phyloP scores from a whole-genome alignment of 306 rosid genomes.

The Castanea mollissima region DNA sequence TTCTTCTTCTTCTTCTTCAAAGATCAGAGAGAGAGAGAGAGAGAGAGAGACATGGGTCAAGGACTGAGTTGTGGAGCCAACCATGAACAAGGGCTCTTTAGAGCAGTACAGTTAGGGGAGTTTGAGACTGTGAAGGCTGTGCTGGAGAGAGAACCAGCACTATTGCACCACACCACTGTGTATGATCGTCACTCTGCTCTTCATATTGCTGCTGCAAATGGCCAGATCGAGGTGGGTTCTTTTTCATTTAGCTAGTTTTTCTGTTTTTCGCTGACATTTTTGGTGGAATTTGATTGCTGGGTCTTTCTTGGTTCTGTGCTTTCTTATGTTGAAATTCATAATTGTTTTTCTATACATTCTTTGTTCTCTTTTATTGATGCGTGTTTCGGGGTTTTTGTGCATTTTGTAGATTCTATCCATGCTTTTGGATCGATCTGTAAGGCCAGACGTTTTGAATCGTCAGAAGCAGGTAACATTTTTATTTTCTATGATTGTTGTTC shows the following conservation, averaged over 20 bases:
- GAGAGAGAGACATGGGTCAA: constrained; percentile 70
- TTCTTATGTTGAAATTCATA: not conserved
- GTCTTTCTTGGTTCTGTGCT: constrained; percentile 10
- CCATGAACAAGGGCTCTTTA: constrained; percentile 71
- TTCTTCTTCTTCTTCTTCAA: not conserved
- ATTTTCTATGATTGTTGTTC: not conserved
- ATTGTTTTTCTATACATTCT: not conserved
- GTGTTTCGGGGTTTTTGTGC: constrained; percentile 7
- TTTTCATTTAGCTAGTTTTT: not conserved
- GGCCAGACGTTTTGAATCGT: constrained; percentile 89
- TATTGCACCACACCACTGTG: constrained; percentile 60
- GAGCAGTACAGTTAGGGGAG: constrained; percentile 79
- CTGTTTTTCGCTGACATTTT: not conserved
- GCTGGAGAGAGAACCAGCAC: constrained; percentile 47
- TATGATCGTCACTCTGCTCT: constrained; percentile 83
- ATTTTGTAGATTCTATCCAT: constrained; percentile 61
- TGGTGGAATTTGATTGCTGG: not conserved
- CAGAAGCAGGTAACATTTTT: constrained; percentile 69
- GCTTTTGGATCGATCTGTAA: constrained; percentile 71
- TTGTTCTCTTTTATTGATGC: constrained; percentile 16
- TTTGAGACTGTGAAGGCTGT: constrained; percentile 44
- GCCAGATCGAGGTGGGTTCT: constrained; percentile 81
- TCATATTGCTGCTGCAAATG: constrained; percentile 95
- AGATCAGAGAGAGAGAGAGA: not conserved
- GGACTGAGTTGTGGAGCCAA: constrained; percentile 78